Percentiles rank a stretch among this genome's conserved stretches.
These are phyloP conservation scores for Metschnikowia similis DNA, from an alignment of 805 yeast species.

Conservation along the genomic window DNA sequence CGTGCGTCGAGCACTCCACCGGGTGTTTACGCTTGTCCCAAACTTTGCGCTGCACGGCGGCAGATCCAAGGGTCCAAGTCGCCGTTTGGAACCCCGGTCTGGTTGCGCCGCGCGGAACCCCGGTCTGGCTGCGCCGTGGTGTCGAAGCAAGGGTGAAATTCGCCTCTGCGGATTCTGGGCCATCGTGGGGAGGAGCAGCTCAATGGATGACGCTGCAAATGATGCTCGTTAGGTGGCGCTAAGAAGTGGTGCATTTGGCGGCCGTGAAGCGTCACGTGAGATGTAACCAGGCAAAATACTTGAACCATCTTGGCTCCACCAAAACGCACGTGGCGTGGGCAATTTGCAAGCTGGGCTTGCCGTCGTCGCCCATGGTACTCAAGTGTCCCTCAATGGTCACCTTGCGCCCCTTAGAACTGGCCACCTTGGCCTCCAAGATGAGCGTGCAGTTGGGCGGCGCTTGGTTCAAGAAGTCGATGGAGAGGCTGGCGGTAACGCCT, in stretches of 20 bases:
- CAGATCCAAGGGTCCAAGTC: neutral
- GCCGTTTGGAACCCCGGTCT: too few relatives aligned
- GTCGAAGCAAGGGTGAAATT: too few relatives aligned
- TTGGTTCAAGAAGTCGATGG: constrained; percentile 61
- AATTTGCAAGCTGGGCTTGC: constrained; percentile 31
- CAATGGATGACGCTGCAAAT: neutral
- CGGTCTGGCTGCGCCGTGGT: neutral
- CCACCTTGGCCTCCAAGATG: constrained; percentile 63
- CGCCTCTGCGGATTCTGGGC: too few relatives aligned
- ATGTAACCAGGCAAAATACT: constrained; percentile 48
- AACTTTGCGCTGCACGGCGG: neutral
- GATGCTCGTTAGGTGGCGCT: neutral
- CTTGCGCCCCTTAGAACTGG: constrained; percentile 70
- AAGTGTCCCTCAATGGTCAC: constrained; percentile 70
- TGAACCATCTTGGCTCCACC: constrained; percentile 89
- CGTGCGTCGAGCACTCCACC: neutral
- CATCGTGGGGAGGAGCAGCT: neutral
- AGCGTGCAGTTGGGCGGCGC: constrained; percentile 61
- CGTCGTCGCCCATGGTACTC: constrained; percentile 43
- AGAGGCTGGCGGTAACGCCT: constrained; percentile 85
- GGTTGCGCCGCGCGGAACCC: too few relatives aligned
- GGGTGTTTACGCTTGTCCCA: neutral
- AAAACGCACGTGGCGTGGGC: constrained; percentile 68
- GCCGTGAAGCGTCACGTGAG: neutral
- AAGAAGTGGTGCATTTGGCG: too few relatives aligned